Base-by-base conservation (phyloP, 148 eudicot genomes). In the Cornus kousa region DNA sequence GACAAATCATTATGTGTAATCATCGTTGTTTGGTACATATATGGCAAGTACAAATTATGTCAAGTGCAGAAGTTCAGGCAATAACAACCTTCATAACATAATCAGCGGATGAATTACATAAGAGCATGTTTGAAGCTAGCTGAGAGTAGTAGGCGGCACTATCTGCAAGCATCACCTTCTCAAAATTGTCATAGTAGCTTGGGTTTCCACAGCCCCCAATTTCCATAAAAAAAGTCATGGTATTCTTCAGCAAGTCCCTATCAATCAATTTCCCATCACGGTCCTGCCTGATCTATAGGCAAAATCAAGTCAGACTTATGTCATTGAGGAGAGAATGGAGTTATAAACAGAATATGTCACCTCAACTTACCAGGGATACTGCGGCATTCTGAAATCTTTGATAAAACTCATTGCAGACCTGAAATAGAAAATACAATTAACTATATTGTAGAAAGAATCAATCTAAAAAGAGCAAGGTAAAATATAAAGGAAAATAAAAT, bases 221-320 rank as follows among this genome's bases (percentile, higher is more conserved):
- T 72, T 82, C 85, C 3, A 78, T 35, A 74, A 82, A 82, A 69
- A 82, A 82, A 24, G 70, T 69, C 8, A 77, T 57, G 65, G 74
- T 28, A 62, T 71, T 46, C 71, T 74, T 69, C 57, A 82, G 65
- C 53, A 82, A 40, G 55, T 37, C 70, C 81, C 78, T 69, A 62
- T 62, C 77, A 74, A 69, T 62, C 9, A 13, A 17, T 57, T 74
- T 28, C 67, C 11, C 78, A 13, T 19, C 71, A 46, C 85, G 70
- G 50, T 82, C 85, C 40, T 78, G 68, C 62, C 24, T 46, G 39
- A 73, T 82, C 85, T 82, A 77, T 35, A 78, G 0, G 20, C 53
- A 46, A 7, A 43, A 43, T 22, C n/a, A 66, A 72, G 37, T 46
- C 71, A 73, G 69, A 79, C 33, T 32, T 8, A n/a, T 28, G 53